Conservation (phyloP, 2,329 filamentous ascomycete species). For the Byssothecium circinans region DNA sequence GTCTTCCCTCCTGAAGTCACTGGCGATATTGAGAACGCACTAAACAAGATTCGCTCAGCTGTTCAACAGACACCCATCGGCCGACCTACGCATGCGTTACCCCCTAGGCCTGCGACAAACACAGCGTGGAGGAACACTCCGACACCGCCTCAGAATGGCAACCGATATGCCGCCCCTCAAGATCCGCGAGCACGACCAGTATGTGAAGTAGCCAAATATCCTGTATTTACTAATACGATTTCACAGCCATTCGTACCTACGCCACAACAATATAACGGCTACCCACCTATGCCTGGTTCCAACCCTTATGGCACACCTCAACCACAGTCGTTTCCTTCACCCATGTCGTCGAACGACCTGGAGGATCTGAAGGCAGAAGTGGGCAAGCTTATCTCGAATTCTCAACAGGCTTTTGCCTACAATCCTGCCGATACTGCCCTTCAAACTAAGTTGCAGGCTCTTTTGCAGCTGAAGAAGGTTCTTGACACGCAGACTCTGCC, state of each 20-base stretch:
- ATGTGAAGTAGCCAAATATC: too few species aligned
- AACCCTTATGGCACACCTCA: constrained; percentile 39
- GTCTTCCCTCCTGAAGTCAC: constrained; percentile 89
- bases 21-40: constrained; percentile 86
- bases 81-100: constrained; percentile 44
- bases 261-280: constrained; percentile 29
- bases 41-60: constrained; percentile 76
- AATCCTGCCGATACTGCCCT: constrained; percentile 75
- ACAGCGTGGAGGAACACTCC: constrained; percentile 71
- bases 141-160: constrained; percentile 64
- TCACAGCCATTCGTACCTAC: constrained; percentile 23
- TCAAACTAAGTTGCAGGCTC: constrained; percentile 78
- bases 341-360: constrained; percentile 34
- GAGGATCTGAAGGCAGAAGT: constrained; percentile 82
- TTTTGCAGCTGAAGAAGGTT: constrained; percentile 81
- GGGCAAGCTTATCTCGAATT: constrained; percentile 71
- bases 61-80: constrained; percentile 60
- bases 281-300: constrained; percentile 27
- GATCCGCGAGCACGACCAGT: constrained; percentile 44
- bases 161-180: constrained; percentile 36
- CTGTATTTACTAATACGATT: constrained; percentile 13
- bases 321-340: constrained; percentile 33
- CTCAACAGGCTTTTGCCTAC: constrained; percentile 72
- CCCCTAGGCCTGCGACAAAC: constrained; percentile 48
- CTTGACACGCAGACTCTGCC: constrained; percentile 77